These are phyloP conservation scores for Syzygium aqueum DNA, from an alignment of 345 rosid genomes.

Conservation along the genomic window DNA sequence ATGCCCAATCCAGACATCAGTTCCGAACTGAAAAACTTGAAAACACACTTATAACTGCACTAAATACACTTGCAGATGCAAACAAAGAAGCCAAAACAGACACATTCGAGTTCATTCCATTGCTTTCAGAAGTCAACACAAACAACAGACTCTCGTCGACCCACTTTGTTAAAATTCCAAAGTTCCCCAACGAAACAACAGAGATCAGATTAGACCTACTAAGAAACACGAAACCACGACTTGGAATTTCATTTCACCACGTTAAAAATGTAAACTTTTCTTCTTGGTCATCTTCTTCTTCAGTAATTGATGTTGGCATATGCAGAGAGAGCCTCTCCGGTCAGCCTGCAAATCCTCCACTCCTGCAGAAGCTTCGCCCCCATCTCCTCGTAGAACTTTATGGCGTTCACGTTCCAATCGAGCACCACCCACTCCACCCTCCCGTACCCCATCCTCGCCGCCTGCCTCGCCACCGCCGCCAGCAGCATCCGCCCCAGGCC, in stretches of 20 bases:
- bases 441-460: constrained; percentile 79
- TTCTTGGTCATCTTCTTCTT: neutral
- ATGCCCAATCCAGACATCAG: neutral
- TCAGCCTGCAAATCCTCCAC: constrained; percentile 81
- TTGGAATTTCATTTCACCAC: neutral
- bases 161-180: neutral
- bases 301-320: constrained; percentile 23
- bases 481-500: constrained; percentile 72
- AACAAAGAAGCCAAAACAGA: neutral
- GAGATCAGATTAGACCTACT: neutral
- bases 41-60: neutral
- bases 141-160: neutral
- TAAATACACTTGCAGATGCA: neutral
- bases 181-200: neutral
- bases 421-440: constrained; percentile 91
- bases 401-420: constrained; percentile 87
- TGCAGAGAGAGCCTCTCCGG: constrained; percentile 75
- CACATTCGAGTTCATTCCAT: neutral
- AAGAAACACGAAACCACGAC: neutral
- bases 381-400: constrained; percentile 78
- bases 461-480: constrained; percentile 75
- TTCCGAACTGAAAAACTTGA: neutral
- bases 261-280: neutral
- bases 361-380: constrained; percentile 68
- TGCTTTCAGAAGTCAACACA: neutral